Base-by-base conservation (phyloP, 176 grass and related monocot genomes). In the Secale cereale region DNA sequence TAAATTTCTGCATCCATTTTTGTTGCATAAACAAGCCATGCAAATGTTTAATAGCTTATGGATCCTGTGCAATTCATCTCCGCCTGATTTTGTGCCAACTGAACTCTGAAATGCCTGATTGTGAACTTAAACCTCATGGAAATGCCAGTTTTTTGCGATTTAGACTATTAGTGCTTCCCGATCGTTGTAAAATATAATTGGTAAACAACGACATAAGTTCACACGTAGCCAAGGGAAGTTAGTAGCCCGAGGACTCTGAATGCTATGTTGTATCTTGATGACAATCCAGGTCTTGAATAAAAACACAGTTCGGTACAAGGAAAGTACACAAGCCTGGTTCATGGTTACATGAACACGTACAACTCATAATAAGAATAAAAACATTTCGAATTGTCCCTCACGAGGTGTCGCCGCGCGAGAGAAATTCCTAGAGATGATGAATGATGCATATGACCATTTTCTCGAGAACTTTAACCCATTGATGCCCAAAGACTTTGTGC, bases 41-140 rank as follows among this genome's bases (percentile, higher is more conserved):
- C 33, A 26, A 65, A 56, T 3, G 31, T 46, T 71, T 31, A 7
- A 71, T 82, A 36, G 8, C 26, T 63, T 56, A 40, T 56, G 48
- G 26, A 54, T 5, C 80, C 26, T 86, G 77, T 75, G 41, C 22
- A 67, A 74, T 17, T 83, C 6, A 27, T 83, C 61, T 78, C 10
- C 66, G 7, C 48, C 3, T 46, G 32, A 22, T 4, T 71, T 70
- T 50, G 11, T 35, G 59, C 84, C 81, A 80, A 61, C 23, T 48
- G 16, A 37, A 50, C n/a, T 70, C 45, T 79, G 32, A 75, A 81
- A 67, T 74, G 10, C 43, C 35, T 75, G 7, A 69, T 52, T 35
- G 19, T 43, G 43, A 64, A 59, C 54, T 63, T 83, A 65, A 85
- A 76, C 46, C 28, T 59, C 9, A 0, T 60, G 61, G 13, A 90